phyloP scores from a whole-genome alignment of 768 basidiomycete species.

The Mycena amicta region DNA sequence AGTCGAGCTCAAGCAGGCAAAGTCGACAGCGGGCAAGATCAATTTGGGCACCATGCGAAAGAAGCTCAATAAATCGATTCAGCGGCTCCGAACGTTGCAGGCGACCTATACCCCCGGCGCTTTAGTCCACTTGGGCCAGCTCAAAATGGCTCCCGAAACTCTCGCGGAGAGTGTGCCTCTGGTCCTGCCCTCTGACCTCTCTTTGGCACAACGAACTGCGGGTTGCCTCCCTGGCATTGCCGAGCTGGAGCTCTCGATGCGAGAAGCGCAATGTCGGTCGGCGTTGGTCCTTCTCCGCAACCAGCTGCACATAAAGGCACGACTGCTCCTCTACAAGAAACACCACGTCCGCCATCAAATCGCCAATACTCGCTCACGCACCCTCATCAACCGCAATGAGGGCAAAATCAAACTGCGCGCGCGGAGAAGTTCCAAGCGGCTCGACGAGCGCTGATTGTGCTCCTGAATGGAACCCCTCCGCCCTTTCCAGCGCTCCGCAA shows the following conservation, averaged over 20 bases:
- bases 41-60: background rate
- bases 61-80: background rate
- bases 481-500: background rate
- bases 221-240: background rate
- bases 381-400: conserved; percentile 4
- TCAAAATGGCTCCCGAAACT: background rate
- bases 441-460: conserved; percentile 1
- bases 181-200: background rate
- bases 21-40: background rate
- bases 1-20: conserved; percentile 10
- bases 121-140: background rate
- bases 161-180: background rate
- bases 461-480: background rate
- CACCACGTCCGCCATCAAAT: conserved; percentile 7
- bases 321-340: conserved; percentile 6
- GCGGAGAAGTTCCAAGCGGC: conserved; percentile 5
- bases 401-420: conserved; percentile 10
- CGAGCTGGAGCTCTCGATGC: background rate
- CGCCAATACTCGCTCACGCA: conserved; percentile 5
- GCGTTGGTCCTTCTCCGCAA: conserved; percentile 3
- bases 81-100: conserved; percentile 9
- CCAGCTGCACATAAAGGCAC: conserved; percentile 10
- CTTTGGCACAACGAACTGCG: background rate
- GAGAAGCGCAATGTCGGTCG: conserved; percentile 9
- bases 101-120: conserved; percentile 9